Conservation (phyloP, 2,329 filamentous ascomycete genomes). For the Ophiostoma ulmi region DNA sequence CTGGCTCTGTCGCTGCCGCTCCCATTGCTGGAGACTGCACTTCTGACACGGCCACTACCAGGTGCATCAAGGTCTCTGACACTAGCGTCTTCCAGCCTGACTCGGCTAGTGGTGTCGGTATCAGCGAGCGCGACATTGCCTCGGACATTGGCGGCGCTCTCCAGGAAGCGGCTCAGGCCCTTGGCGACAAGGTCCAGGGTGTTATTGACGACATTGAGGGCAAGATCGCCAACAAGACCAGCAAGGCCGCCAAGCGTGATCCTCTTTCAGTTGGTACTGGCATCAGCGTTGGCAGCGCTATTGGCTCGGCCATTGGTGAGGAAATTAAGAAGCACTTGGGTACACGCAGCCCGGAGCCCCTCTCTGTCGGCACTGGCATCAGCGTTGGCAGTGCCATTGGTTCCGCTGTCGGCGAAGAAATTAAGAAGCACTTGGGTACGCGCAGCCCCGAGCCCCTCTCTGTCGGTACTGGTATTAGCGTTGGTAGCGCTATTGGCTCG, state of each 20-base stretch:
- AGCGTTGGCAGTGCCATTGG: neutral
- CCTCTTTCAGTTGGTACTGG: neutral
- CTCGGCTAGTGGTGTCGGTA: neutral
- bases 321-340: neutral
- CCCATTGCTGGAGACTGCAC: neutral
- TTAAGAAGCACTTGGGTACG: neutral
- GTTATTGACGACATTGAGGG: neutral
- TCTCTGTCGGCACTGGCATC: neutral
- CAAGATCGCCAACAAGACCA: slow-evolving; percentile 4
- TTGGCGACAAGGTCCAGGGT: neutral
- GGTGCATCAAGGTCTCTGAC: neutral
- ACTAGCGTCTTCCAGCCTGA: neutral
- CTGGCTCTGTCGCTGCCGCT: neutral
- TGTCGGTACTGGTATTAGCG: neutral
- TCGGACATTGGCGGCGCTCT: neutral
- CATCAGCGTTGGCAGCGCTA: neutral
- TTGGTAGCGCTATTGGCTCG: neutral
- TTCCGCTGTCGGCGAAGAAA: neutral
- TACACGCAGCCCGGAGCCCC: neutral
- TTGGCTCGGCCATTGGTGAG: neutral
- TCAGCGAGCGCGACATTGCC: neutral
- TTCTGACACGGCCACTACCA: neutral
- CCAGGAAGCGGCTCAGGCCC: neutral
- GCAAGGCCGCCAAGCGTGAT: neutral
- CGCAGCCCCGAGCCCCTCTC: neutral